A percentile compares a stretch with the other conserved stretches of the same genome.
phyloP scores from a whole-genome alignment of 768 basidiomycete genomes.

The Trametopsis cervina region DNA sequence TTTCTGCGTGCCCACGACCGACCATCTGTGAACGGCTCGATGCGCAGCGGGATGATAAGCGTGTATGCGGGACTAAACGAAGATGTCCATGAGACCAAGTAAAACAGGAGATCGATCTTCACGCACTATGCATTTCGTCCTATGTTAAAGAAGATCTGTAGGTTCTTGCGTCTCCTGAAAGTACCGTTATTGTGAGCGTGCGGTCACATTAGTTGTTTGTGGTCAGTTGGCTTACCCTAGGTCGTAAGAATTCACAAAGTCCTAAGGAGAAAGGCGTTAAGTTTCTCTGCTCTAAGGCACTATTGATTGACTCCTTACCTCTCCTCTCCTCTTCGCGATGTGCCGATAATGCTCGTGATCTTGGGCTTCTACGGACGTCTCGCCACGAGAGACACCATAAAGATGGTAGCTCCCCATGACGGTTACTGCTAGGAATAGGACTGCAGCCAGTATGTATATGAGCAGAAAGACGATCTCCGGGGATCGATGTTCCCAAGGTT shows the following conservation, averaged over 20 bases:
- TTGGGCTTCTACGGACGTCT: slow-evolving; percentile 87
- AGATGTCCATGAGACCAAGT: background rate
- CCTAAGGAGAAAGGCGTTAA: slow-evolving; percentile 29
- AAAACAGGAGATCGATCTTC: background rate
- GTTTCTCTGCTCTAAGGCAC: background rate
- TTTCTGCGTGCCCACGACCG: slow-evolving; percentile 66
- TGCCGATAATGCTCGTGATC: slow-evolving; percentile 77
- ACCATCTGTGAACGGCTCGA: slow-evolving; percentile 82
- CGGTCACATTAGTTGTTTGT: background rate
- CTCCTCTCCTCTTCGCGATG: slow-evolving; percentile 59
- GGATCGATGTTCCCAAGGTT: slow-evolving; percentile 30
- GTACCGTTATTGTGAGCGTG: background rate
- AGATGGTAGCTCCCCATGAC: slow-evolving; percentile 72
- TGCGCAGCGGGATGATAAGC: slow-evolving; percentile 74
- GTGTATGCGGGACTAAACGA: slow-evolving; percentile 74
- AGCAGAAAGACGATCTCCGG: slow-evolving; percentile 69
- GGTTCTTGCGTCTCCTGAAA: slow-evolving; percentile 51
- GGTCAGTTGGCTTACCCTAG: slow-evolving; percentile 53
- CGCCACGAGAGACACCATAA: slow-evolving; percentile 62
- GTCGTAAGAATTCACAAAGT: slow-evolving; percentile 89
- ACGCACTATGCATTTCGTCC: slow-evolving; percentile 78
- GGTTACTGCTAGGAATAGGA: slow-evolving; percentile 68
- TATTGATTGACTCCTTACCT: slow-evolving; percentile 37
- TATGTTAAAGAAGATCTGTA: slow-evolving; percentile 84
- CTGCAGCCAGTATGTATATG: slow-evolving; percentile 66